Evolutionary conservation across 179 eudicot genomes (phyloP).

Genomic region (Beta lomatogona): DNA sequence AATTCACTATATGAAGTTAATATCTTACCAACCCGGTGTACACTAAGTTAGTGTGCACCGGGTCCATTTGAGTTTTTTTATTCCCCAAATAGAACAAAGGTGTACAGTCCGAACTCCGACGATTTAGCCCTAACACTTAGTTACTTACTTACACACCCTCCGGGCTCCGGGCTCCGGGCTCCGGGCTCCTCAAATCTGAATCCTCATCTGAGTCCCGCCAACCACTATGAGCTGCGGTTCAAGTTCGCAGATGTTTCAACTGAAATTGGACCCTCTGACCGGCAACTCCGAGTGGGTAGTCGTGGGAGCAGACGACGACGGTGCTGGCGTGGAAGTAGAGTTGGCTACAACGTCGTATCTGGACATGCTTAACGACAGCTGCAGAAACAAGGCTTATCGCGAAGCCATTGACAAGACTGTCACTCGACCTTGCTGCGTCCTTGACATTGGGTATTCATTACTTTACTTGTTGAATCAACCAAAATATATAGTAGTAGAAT

Average conservation of each 20-base stretch:
- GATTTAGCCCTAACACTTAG: too few relatives aligned
- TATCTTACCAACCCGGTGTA: too few relatives aligned
- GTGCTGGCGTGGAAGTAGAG: constrained; percentile 17
- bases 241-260: constrained; percentile 63
- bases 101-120: too few relatives aligned
- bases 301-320: constrained; percentile 55
- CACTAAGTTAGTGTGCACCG: too few relatives aligned
- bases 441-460: constrained; percentile 70
- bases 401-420: constrained; percentile 72
- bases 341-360: constrained; percentile 75
- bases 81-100: too few relatives aligned
- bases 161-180: too few relatives aligned
- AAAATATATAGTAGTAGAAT: too few relatives aligned
- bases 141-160: too few relatives aligned
- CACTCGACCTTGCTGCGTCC: constrained; percentile 69
- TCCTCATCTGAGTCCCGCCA: too few relatives aligned
- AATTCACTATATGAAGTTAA: too few relatives aligned
- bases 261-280: constrained; percentile 63
- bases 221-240: constrained; percentile 34
- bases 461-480: not conserved
- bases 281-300: constrained; percentile 88
- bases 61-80: too few relatives aligned
- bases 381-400: constrained; percentile 64
- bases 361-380: constrained; percentile 81
- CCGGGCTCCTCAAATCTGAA: too few relatives aligned